Percentiles rank a stretch among this genome's conserved stretches.
These are phyloP conservation scores for Spizellomyces sp. DNA, from an alignment of 192 early-diverging fungal genomes.

Conservation along the genomic window DNA sequence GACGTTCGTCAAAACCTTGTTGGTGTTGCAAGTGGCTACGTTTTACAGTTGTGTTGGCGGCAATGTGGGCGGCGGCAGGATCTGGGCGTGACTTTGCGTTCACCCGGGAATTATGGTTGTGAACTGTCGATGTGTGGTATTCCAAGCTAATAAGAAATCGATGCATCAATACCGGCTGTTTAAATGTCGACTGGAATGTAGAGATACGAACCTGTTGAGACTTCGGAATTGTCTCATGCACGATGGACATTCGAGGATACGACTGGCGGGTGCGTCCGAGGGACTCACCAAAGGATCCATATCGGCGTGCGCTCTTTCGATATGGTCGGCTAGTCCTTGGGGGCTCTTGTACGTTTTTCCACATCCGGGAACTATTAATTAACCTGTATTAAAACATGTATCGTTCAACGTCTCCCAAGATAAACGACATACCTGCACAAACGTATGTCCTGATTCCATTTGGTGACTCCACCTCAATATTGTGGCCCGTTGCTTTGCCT, in stretches of 20 bases:
- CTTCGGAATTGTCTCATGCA: slow-evolving; percentile 30
- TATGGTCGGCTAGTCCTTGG: slow-evolving; percentile 9
- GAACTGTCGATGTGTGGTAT: slow-evolving; percentile 24
- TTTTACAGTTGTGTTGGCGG: not conserved
- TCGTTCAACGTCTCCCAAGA: too few species aligned
- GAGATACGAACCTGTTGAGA: slow-evolving; percentile 1
- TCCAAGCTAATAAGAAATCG: not conserved
- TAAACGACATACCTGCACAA: not conserved
- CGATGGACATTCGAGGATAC: slow-evolving; percentile 20
- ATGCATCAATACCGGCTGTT: not conserved
- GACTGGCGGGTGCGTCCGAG: not conserved
- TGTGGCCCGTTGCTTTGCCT: slow-evolving; percentile 25
- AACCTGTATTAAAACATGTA: not conserved
- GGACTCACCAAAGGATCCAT: not conserved
- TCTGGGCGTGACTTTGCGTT: not conserved
- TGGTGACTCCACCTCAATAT: not conserved
- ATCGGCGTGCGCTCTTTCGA: slow-evolving; percentile 11
- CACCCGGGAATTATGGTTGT: slow-evolving; percentile 4
- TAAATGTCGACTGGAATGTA: not conserved
- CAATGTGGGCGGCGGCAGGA: slow-evolving; percentile 9
- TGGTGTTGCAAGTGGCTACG: slow-evolving; percentile 2
- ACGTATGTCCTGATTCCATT: not conserved
- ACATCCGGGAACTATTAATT: not conserved
- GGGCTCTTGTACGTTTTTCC: slow-evolving; percentile 22
- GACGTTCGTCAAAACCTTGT: slow-evolving; percentile 9